phyloP scores from a whole-genome alignment of 441 rosid species.

The Gossypium schwendimanii region DNA sequence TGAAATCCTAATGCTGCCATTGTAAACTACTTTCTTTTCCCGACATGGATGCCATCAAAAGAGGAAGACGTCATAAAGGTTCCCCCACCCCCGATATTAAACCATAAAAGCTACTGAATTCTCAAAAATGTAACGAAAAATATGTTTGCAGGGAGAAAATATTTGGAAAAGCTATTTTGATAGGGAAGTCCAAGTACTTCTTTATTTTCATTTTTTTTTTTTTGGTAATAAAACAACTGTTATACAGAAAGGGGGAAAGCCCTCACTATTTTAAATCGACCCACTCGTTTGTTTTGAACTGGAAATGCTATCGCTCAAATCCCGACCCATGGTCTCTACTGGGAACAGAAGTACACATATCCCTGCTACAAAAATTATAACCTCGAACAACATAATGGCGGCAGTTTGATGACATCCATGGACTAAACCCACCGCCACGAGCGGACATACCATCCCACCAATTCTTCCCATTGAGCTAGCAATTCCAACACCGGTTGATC shows the following conservation, averaged over 20 bases:
- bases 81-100: no score
- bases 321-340: constrained; percentile 72
- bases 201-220: neutral
- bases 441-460: constrained; percentile 82
- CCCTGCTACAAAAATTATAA: constrained; percentile 21
- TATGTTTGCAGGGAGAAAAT: neutral
- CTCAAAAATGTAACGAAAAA: neutral
- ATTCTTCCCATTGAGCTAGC: constrained; percentile 86
- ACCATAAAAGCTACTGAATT: neutral
- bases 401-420: constrained; percentile 72
- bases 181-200: neutral
- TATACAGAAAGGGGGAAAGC: neutral
- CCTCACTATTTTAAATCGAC: neutral
- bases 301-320: constrained; percentile 47
- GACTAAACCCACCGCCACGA: constrained; percentile 79
- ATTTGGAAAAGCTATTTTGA: neutral
- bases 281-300: constrained; percentile 17
- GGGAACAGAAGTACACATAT: constrained; percentile 67
- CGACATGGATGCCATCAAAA: neutral
- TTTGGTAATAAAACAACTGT: neutral
- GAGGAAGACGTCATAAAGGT: neutral
- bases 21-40: neutral
- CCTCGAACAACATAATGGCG: neutral
- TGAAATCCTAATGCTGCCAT: no score
- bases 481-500: constrained; percentile 84